A percentile compares a stretch with the other conserved stretches of the same genome.
Conservation (phyloP, 2,329 filamentous ascomycete species). For the Parastagonospora avenae region DNA sequence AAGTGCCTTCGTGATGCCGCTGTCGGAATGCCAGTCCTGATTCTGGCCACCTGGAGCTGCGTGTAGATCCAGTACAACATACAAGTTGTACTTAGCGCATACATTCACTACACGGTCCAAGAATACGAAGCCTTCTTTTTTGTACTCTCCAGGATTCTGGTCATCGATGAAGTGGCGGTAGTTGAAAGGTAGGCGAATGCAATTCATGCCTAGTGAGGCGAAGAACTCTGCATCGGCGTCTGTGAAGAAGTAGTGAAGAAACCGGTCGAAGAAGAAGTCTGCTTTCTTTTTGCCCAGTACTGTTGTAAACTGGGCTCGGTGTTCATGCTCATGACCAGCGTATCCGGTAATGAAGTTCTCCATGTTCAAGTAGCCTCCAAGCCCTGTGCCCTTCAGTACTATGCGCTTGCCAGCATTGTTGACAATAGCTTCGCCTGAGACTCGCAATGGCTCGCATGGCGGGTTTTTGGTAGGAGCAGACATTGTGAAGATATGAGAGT, state of each 20-base stretch:
- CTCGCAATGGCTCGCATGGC: constrained; percentile 5
- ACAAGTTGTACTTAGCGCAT: constrained; percentile 14
- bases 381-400: constrained; percentile 19
- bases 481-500: background rate
- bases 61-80: constrained; percentile 21
- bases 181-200: constrained; percentile 17
- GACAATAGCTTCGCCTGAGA: constrained; percentile 14
- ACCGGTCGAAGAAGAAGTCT: constrained; percentile 17
- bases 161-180: constrained; percentile 18
- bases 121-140: constrained; percentile 11
- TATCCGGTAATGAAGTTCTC: constrained; percentile 24
- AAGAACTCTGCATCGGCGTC: constrained; percentile 18
- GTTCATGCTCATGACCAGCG: constrained; percentile 19
- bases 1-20: constrained; percentile 13
- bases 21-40: constrained; percentile 21
- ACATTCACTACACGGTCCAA: constrained; percentile 11
- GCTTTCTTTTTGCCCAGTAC: constrained; percentile 18
- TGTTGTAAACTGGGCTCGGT: constrained; percentile 7
- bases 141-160: constrained; percentile 7
- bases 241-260: constrained; percentile 22
- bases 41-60: constrained; percentile 22
- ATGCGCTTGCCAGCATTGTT: constrained; percentile 10
- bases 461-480: background rate
- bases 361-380: constrained; percentile 22
- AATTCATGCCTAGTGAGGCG: constrained; percentile 13